Percentiles rank a stretch among this genome's conserved stretches.
Evolutionary conservation across 2,329 filamentous ascomycete genomes (phyloP).

Genomic region (Colletotrichum musae): DNA sequence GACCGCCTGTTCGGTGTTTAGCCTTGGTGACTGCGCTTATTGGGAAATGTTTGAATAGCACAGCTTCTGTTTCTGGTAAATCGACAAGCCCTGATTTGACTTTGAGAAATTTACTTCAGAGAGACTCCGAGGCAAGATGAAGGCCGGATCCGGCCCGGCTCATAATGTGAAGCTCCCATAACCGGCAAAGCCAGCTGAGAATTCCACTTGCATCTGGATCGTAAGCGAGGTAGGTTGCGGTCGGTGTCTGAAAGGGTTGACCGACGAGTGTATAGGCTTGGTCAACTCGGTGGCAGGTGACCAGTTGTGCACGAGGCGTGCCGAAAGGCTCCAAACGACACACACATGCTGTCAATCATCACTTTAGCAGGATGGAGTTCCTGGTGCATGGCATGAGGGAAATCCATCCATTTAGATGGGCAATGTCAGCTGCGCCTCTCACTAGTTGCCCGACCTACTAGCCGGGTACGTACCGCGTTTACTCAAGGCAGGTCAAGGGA

Average conservation of each 20-base stretch:
- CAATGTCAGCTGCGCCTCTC: constrained; percentile 34
- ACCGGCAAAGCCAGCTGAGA: not conserved
- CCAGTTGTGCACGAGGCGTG: constrained; percentile 15
- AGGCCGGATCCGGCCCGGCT: no score
- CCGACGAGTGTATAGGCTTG: constrained; percentile 16
- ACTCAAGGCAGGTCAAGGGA: constrained; percentile 4
- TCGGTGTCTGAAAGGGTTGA: constrained; percentile 23
- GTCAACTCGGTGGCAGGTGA: constrained; percentile 2
- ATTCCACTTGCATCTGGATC: not conserved
- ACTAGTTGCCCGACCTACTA: not conserved
- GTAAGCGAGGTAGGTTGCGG: not conserved
- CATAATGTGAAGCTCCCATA: no score
- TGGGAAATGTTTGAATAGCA: no score
- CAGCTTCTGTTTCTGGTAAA: no score
- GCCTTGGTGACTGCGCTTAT: no score
- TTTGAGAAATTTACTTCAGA: no score
- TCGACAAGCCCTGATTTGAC: no score
- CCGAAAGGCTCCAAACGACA: constrained; percentile 7
- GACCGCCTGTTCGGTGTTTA: no score
- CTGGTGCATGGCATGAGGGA: not conserved
- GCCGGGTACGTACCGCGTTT: not conserved
- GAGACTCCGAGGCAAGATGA: no score
- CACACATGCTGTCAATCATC: not conserved
- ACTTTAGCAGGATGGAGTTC: not conserved
- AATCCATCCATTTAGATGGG: not conserved